These are phyloP conservation scores for Jackrogersella multiformis DNA, from an alignment of 495 filamentous ascomycete genomes.

Conservation along the genomic window DNA sequence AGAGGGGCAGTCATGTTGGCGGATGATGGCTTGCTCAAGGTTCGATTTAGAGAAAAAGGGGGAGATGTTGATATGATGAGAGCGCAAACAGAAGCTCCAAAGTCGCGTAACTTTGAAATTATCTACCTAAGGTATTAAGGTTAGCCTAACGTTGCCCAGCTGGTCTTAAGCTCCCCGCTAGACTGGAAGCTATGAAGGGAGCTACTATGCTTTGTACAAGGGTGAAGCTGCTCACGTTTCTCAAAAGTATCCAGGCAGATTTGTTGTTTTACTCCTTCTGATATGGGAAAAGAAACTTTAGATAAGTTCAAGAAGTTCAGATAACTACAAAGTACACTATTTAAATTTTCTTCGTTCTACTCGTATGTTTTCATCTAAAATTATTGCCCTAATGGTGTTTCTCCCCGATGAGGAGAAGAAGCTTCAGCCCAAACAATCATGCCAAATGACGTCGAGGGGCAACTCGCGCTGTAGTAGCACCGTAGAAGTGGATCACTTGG, in stretches of 20 bases:
- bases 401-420: conserved; percentile 32
- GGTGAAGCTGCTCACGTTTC: too few species aligned
- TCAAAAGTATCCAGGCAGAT: too few species aligned
- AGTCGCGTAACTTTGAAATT: conserved; percentile 3
- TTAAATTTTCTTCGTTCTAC: background rate
- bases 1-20: conserved; percentile 50
- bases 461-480: conserved; percentile 23
- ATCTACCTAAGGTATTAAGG: conserved; percentile 5
- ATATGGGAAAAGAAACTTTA: conserved; percentile 5
- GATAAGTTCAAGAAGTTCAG: conserved; percentile 1
- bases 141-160: conserved; percentile 19
- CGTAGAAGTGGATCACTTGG: conserved; percentile 19
- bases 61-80: conserved; percentile 9
- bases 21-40: conserved; percentile 14
- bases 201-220: conserved; percentile 31
- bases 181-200: conserved; percentile 30
- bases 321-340: conserved; percentile 10
- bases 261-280: conserved; percentile 7
- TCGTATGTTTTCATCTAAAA: conserved; percentile 11
- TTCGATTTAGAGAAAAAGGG: conserved; percentile 3
- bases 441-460: conserved; percentile 45
- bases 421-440: conserved; percentile 29
- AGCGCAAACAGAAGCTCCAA: conserved; percentile 4
- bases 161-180: conserved; percentile 35
- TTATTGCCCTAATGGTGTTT: conserved; percentile 18